Percentiles rank a stretch among this genome's conserved stretches.
These are phyloP conservation scores for Pythium oligandrum DNA, from an alignment of 352 stramenopile genomes.

Conservation along the genomic window DNA sequence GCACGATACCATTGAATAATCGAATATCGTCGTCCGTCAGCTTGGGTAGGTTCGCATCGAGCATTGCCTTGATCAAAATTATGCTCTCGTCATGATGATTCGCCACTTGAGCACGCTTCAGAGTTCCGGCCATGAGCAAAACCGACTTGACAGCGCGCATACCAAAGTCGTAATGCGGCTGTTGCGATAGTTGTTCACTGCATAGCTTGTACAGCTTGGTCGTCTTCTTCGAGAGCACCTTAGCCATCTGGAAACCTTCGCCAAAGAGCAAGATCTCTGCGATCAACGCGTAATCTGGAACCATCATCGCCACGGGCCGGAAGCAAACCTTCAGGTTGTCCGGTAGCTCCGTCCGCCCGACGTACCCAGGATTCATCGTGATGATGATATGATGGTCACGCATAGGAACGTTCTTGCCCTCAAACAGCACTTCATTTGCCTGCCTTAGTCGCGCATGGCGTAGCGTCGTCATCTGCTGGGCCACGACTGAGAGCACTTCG, in stretches of 20 bases:
- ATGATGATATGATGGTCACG: slow-evolving; percentile 79
- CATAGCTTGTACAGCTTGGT: slow-evolving; percentile 82
- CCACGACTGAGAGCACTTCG: slow-evolving; percentile 84
- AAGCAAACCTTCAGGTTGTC: slow-evolving; percentile 86
- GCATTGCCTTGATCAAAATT: slow-evolving; percentile 93
- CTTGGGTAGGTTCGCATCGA: slow-evolving; percentile 90
- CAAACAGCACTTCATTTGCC: slow-evolving; percentile 38
- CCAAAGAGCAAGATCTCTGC: slow-evolving; percentile 81
- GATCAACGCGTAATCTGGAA: slow-evolving; percentile 82
- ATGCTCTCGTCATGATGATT: slow-evolving; percentile 39
- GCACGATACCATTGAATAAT: slow-evolving; percentile 87
- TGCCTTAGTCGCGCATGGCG: slow-evolving; percentile 38
- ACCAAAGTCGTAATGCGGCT: slow-evolving; percentile 87
- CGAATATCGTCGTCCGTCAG: slow-evolving; percentile 85
- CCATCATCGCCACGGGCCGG: slow-evolving; percentile 86
- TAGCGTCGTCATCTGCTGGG: slow-evolving; percentile 78
- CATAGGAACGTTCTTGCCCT: slow-evolving; percentile 49
- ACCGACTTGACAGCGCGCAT: slow-evolving; percentile 85
- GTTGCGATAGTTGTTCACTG: slow-evolving; percentile 79
- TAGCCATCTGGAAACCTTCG: slow-evolving; percentile 70
- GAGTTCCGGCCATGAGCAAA: slow-evolving; percentile 64
- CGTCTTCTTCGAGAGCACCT: slow-evolving; percentile 59
- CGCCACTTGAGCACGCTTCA: slow-evolving; percentile 37
- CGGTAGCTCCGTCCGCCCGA: slow-evolving; percentile 71
- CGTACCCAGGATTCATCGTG: slow-evolving; percentile 87